phyloP scores from a whole-genome alignment of 2,329 filamentous ascomycete species.

The Chalaropsis ovoidea region DNA sequence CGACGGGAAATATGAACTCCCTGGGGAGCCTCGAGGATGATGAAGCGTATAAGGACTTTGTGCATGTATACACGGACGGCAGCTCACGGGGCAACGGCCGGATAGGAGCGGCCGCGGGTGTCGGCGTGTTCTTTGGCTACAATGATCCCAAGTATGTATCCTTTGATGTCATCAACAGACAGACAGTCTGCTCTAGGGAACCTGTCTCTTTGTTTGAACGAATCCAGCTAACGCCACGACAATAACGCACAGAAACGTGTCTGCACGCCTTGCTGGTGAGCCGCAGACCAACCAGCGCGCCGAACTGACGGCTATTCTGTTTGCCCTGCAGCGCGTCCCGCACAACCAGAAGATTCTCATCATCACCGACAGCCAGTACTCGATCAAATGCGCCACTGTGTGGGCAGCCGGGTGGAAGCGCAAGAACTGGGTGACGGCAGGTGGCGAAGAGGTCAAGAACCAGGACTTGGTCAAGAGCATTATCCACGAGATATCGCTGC shows the following conservation, averaged over 20 bases:
- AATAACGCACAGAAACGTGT: slow-evolving; percentile 46
- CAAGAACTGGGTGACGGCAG: slow-evolving; percentile 66
- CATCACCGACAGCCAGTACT: slow-evolving; percentile 79
- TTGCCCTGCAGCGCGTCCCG: slow-evolving; percentile 68
- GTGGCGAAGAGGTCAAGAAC: slow-evolving; percentile 68
- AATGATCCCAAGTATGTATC: slow-evolving; percentile 43
- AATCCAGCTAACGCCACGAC: neutral
- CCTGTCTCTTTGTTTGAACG: neutral
- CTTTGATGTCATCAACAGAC: slow-evolving; percentile 8
- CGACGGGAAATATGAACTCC: neutral
- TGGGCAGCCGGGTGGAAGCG: slow-evolving; percentile 72
- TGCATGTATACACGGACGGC: slow-evolving; percentile 50
- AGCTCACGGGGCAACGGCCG: slow-evolving; percentile 51
- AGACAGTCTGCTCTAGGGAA: neutral
- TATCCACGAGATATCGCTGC: slow-evolving; percentile 58
- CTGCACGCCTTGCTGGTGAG: slow-evolving; percentile 62
- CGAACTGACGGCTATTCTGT: slow-evolving; percentile 80
- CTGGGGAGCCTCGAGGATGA: neutral
- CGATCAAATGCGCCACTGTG: slow-evolving; percentile 76
- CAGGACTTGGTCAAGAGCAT: slow-evolving; percentile 70
- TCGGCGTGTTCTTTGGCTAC: slow-evolving; percentile 54
- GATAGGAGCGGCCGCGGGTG: slow-evolving; percentile 45
- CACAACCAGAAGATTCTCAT: slow-evolving; percentile 61
- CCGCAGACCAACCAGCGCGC: slow-evolving; percentile 90
- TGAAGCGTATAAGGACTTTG: slow-evolving; percentile 33